A percentile compares a stretch with the other conserved stretches of the same genome.
Conservation (phyloP, 2,329 filamentous ascomycete species). For the Keithomyces neogunnii region DNA sequence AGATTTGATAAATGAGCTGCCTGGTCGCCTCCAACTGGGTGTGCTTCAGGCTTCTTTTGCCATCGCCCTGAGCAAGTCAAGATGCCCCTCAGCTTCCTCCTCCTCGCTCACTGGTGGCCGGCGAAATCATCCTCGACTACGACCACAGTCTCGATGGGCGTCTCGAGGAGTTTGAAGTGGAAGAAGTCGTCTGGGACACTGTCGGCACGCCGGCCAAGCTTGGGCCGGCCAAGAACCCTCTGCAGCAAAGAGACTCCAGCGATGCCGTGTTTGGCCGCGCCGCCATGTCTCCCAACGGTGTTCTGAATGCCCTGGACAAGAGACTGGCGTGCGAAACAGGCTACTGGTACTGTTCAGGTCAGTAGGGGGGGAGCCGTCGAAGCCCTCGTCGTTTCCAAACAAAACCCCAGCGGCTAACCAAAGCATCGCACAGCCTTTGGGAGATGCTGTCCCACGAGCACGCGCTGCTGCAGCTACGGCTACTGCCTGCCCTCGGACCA, state of each 20-base stretch:
- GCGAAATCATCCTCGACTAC: background rate
- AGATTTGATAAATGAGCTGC: background rate
- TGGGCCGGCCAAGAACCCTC: background rate
- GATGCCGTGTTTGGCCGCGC: no score
- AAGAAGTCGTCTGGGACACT: background rate
- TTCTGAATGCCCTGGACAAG: constrained; percentile 9
- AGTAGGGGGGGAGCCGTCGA: background rate
- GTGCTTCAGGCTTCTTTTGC: no score
- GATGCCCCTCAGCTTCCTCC: background rate
- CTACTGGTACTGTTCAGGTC: constrained; percentile 14
- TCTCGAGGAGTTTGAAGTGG: background rate
- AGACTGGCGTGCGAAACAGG: constrained; percentile 12
- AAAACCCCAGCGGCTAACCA: no score
- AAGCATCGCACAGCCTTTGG: constrained; percentile 6
- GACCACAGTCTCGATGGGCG: background rate
- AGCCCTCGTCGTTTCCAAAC: no score
- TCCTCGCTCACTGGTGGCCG: background rate
- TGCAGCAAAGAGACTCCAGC: background rate
- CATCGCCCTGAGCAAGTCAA: background rate
- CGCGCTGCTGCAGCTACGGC: constrained; percentile 14
- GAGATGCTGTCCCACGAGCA: constrained; percentile 11
- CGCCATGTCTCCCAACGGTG: background rate
- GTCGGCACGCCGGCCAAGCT: background rate
- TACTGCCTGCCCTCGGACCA: constrained; percentile 13
- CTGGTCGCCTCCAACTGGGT: no score